A percentile compares a stretch with the other conserved stretches of the same genome.
Conservation (phyloP, 331 rosid species). For the Pyrus hybrid region DNA sequence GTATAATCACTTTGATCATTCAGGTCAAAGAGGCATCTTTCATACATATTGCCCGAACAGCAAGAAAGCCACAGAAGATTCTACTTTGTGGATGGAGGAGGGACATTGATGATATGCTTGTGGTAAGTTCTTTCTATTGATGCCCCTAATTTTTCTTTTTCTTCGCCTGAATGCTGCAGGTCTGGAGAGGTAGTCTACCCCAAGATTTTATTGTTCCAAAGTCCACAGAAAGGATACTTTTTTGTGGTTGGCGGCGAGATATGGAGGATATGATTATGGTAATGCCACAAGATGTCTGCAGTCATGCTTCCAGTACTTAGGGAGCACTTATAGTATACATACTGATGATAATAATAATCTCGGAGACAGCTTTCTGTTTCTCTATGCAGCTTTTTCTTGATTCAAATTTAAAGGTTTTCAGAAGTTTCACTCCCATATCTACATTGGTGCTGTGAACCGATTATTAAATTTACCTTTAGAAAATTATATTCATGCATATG, state of each 20-base stretch:
- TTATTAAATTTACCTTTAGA: background rate
- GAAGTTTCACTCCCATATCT: background rate
- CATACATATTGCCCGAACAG: conserved; percentile 35
- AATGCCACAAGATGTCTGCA: conserved; percentile 33
- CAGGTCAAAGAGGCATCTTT: conserved; percentile 44
- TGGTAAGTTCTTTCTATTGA: conserved; percentile 32
- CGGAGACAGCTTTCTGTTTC: conserved; percentile 1
- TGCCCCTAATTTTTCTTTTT: conserved; percentile 29
- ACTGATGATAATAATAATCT: conserved; percentile 12
- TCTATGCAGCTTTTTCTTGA: background rate
- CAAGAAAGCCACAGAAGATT: conserved; percentile 42
- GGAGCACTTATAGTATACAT: conserved; percentile 15
- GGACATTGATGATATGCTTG: conserved; percentile 53
- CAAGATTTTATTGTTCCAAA: conserved; percentile 64
- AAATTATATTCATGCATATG: background rate
- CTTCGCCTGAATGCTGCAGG: conserved; percentile 57
- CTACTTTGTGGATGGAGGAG: conserved; percentile 55
- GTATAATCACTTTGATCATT: conserved; percentile 36
- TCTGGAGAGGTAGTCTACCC: conserved; percentile 87
- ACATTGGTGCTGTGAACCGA: background rate
- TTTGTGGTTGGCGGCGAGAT: conserved; percentile 95
- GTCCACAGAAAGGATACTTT: conserved; percentile 72
- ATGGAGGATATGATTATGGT: conserved; percentile 97
- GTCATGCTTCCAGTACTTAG: conserved; percentile 21
- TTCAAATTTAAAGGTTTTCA: conserved; percentile 4